These are phyloP conservation scores for Aristolochia contorta DNA, from an alignment of 164 flowering plant genomes.

Conservation along the genomic window DNA sequence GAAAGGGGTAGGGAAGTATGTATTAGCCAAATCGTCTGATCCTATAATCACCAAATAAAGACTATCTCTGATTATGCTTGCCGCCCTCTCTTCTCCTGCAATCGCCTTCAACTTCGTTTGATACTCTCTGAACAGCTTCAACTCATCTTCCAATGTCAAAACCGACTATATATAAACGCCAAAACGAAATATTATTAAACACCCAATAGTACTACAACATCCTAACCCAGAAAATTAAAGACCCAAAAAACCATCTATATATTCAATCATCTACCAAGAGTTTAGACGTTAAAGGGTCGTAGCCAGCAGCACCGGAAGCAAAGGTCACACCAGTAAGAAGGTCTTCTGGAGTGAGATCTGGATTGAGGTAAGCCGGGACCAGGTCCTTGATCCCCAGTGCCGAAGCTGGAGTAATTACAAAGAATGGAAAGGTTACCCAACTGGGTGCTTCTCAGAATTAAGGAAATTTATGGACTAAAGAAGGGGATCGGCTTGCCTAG, in stretches of 20 bases:
- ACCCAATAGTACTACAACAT: too few species aligned
- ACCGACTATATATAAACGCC: background rate
- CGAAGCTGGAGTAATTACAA: background rate
- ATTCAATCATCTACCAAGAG: background rate
- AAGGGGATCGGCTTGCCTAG: background rate
- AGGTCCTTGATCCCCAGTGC: conserved; percentile 7
- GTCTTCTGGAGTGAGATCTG: background rate
- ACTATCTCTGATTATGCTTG: background rate
- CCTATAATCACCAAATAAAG: conserved; percentile 1
- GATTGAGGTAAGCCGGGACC: conserved; percentile 11
- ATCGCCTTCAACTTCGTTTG: conserved; percentile 4
- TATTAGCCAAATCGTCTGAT: conserved; percentile 5
- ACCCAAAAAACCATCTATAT: background rate
- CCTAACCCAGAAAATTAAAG: background rate
- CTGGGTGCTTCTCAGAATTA: too few species aligned
- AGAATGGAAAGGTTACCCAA: too few species aligned
- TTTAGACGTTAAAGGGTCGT: conserved; percentile 1
- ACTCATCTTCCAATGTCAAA: background rate
- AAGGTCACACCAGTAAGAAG: conserved; percentile 12
- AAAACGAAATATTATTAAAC: too few species aligned
- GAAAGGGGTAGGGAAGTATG: conserved; percentile 1
- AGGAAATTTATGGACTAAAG: too few species aligned
- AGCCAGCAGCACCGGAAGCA: conserved; percentile 7
- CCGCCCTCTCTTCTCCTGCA: conserved; percentile 6
- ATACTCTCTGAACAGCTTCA: conserved; percentile 7